Percentiles rank a stretch among this genome's conserved stretches.
These are phyloP conservation scores for Ogataea minuta DNA, from an alignment of 805 yeast species.

Conservation along the genomic window DNA sequence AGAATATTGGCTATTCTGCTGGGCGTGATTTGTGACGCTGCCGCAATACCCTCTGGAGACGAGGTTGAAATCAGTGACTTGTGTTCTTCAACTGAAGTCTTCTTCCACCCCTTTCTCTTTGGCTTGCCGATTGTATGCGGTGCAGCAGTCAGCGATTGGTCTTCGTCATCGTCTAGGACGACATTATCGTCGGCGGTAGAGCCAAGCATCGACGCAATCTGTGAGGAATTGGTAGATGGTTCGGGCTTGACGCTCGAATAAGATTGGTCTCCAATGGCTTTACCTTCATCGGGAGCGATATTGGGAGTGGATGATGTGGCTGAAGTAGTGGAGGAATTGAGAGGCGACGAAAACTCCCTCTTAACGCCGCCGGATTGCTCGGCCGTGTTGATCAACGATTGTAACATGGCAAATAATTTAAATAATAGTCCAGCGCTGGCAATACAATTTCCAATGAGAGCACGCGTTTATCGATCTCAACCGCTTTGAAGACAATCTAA, in stretches of 20 bases:
- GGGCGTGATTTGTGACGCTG: conserved; percentile 83
- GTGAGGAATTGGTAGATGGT: conserved; percentile 2
- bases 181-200: conserved; percentile 1
- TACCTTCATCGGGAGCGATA: not conserved
- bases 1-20: conserved; percentile 68
- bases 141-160: not conserved
- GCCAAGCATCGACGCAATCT: conserved; percentile 11
- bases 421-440: conserved; percentile 8
- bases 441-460: conserved; percentile 4
- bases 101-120: conserved; percentile 21
- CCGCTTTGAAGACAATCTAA: not conserved
- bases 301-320: conserved; percentile 11
- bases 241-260: not conserved
- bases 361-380: conserved; percentile 16
- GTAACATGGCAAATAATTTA: conserved; percentile 14
- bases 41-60: conserved; percentile 84
- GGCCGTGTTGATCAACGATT: conserved; percentile 17
- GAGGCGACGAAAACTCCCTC: conserved; percentile 18
- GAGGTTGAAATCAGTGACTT: conserved; percentile 58
- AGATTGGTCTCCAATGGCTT: not conserved
- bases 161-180: conserved; percentile 9
- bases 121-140: conserved; percentile 10
- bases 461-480: conserved; percentile 16
- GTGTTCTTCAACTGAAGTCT: conserved; percentile 24
- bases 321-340: conserved; percentile 9